Evolutionary conservation across 495 filamentous ascomycete species (phyloP).

Genomic region (Aspergillus haitiensis): DNA sequence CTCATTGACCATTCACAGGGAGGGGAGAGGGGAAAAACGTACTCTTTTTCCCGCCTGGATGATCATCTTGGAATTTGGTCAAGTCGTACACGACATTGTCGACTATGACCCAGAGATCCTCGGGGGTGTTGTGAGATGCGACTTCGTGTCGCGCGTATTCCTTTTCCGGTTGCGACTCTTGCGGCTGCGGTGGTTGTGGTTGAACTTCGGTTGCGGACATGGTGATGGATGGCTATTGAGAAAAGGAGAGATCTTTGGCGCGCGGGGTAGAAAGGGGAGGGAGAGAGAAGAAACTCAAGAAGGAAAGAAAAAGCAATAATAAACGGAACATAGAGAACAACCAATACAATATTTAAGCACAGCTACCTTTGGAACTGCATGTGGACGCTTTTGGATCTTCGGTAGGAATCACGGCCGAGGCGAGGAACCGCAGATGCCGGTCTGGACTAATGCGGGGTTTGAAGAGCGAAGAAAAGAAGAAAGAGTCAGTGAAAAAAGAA

Average conservation of each 20-base stretch:
- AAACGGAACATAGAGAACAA: no score
- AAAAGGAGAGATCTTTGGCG: no score
- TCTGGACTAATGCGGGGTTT: not conserved
- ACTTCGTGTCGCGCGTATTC: constrained; percentile 9
- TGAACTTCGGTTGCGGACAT: not conserved
- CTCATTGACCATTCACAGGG: not conserved
- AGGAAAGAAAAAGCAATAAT: no score
- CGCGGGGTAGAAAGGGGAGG: not conserved
- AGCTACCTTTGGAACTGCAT: no score
- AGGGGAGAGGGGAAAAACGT: not conserved
- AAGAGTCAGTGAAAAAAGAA: no score
- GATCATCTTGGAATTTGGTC: constrained; percentile 11
- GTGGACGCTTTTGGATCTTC: not conserved
- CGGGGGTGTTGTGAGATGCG: constrained; percentile 1
- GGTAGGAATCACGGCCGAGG: not conserved
- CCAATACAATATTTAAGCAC: no score
- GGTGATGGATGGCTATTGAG: not conserved
- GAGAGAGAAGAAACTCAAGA: no score
- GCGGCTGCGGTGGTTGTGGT: not conserved
- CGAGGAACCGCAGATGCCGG: constrained; percentile 15
- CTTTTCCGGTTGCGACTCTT: not conserved
- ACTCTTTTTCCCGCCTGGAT: constrained; percentile 20
- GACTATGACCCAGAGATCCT: constrained; percentile 14
- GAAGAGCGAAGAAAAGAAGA: no score
- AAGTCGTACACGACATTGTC: constrained; percentile 18